These are phyloP conservation scores for Rubroboletus satanas DNA, from an alignment of 768 basidiomycete genomes.

Conservation along the genomic window DNA sequence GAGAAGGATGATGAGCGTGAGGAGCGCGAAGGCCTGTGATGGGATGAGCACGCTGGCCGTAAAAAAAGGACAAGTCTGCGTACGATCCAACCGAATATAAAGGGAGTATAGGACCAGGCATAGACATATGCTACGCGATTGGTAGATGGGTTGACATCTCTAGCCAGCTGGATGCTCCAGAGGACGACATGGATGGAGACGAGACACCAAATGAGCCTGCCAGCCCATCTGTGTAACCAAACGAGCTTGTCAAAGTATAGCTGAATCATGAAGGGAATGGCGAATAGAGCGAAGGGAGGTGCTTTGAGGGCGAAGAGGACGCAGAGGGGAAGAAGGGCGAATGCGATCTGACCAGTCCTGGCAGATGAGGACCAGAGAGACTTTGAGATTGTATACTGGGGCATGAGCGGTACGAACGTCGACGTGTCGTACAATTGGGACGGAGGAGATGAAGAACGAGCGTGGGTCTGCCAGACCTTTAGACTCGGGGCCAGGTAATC, in stretches of 20 bases:
- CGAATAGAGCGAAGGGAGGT: constrained; percentile 68
- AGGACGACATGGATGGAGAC: constrained; percentile 56
- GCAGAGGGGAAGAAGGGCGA: constrained; percentile 67
- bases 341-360: constrained; percentile 65
- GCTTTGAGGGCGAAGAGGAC: constrained; percentile 68
- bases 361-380: constrained; percentile 70
- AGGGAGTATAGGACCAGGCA: constrained; percentile 57
- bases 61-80: constrained; percentile 19
- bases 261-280: constrained; percentile 56
- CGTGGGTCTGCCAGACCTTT: constrained; percentile 41
- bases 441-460: constrained; percentile 28
- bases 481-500: constrained; percentile 61
- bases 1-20: constrained; percentile 50
- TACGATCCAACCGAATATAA: constrained; percentile 60
- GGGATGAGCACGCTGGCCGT: neutral
- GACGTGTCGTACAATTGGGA: constrained; percentile 26
- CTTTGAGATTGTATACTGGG: constrained; percentile 61
- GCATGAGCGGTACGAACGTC: constrained; percentile 37
- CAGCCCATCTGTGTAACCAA: constrained; percentile 68
- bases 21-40: constrained; percentile 49
- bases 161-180: constrained; percentile 65
- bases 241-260: constrained; percentile 75
- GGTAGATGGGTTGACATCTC: constrained; percentile 43
- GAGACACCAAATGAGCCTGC: constrained; percentile 64
- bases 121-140: constrained; percentile 44